Base-by-base conservation (phyloP, 2,329 filamentous ascomycete species). In the Aspergillus flavus region DNA sequence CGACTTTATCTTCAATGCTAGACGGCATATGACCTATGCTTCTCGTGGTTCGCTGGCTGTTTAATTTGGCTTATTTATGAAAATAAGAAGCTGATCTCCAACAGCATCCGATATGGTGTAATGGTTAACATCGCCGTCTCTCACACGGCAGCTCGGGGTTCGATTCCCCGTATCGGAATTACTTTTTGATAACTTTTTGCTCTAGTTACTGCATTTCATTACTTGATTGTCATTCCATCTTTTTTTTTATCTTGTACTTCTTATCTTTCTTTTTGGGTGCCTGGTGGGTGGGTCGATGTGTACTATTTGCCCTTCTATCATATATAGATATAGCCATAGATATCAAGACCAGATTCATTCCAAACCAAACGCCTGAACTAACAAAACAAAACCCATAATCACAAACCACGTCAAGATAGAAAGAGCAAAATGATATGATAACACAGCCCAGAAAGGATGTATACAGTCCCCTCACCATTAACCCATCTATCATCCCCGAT, bases 91-190 rank as follows among this genome's bases (percentile, higher is more conserved):
- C 16, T 4, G 0, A 1, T 2, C 1, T 34, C 11, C 57, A 58
- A 55, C 52, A 57, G 57, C 1, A 41, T 69, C 68, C 68, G 68
- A 68, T 67, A 55, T 69, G 68, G 68, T 69, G 68, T 69, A 69
- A 68, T 69, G 68, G 68, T 58, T 65, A 69, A 69, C 68, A 69
- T 69, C 66, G 68, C 68, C 62, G 68, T 69, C 68, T 69, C 65
- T 70, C 66, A 70, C 68, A 70, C 68, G 62, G 68, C 68, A 70
- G 68, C 68, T 68, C 65, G 66, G 68, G 68, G 66, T 69, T 69
- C 68, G 68, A 69, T 69, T 69, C 68, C 66, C 66, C 67, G 67
- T 53, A 64, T 69, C 68, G 68, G 67, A 70, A 64, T 39, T 32
- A 11, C 19, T 16, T 43, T 50, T 55, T 57, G 54, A 12, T 46